Conservation (phyloP, 2,329 filamentous ascomycete genomes). For the Penicillium sp. region DNA sequence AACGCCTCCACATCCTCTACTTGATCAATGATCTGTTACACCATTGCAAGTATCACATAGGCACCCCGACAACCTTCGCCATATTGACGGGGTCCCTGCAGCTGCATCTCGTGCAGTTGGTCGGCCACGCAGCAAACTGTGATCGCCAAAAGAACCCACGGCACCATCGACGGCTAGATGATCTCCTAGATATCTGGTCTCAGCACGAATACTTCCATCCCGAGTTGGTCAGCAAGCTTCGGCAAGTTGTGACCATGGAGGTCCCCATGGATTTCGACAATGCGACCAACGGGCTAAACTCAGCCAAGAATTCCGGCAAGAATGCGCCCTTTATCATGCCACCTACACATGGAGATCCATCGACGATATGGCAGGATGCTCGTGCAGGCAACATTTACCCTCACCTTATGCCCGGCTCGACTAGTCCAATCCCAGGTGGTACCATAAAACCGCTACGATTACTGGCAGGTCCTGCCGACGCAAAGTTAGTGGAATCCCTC, state of each 20-base stretch:
- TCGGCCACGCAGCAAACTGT: conserved; percentile 53
- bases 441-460: conserved; percentile 71
- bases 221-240: conserved; percentile 58
- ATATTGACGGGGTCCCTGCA: conserved; percentile 58
- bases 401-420: conserved; percentile 73
- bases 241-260: conserved; percentile 50
- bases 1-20: conserved; percentile 72
- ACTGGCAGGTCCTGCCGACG: conserved; percentile 64
- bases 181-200: conserved; percentile 70
- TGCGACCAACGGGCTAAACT: conserved; percentile 26
- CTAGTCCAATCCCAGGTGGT: conserved; percentile 67
- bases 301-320: conserved; percentile 46
- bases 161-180: conserved; percentile 62
- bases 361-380: conserved; percentile 74
- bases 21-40: conserved; percentile 75
- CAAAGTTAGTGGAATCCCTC: conserved; percentile 65
- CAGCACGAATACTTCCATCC: conserved; percentile 60
- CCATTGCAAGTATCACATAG: conserved; percentile 58
- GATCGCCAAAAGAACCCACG: conserved; percentile 61
- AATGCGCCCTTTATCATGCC: conserved; percentile 69
- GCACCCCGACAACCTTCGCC: conserved; percentile 42
- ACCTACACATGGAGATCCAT: conserved; percentile 70
- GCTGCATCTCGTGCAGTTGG: conserved; percentile 61
- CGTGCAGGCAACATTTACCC: conserved; percentile 79
- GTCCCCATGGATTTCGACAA: conserved; percentile 30